Base-by-base conservation (phyloP, 73 alveolate species). In the Loxodes magnus region DNA sequence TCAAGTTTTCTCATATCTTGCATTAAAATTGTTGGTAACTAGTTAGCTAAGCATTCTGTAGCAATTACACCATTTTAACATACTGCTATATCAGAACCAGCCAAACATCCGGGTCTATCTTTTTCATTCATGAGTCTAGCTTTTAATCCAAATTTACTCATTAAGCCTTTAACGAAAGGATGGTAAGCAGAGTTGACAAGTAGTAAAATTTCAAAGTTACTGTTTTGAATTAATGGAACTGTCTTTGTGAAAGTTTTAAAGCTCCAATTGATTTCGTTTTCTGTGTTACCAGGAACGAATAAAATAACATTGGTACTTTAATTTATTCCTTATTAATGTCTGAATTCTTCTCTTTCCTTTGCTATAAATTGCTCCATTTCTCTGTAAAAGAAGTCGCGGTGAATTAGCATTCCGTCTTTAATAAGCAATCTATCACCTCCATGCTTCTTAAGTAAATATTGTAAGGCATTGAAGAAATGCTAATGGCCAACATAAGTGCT, bases 341-440 rank as follows among this genome's bases (percentile, higher is more conserved):
- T 46, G 17, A 46, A 46, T 25, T 20, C 27, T 10, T 46, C 27
- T 46, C 59, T 46, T 24, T 46, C 59, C 7, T 16, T 15, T 46
- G 22, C 59, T 2, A 46, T 46, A 23, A 25, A 46, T 21, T 46
- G 50, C 1, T 46, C 59, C 17, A 24, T 46, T 46, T 46, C 59
- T 24, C 43, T 25, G 59, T 46, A 46, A 24, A 46, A 46, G 26
- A 25, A 41, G 2, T 46, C 59, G 9, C 7, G 22, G 27, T 46
- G 22, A 14, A 46, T 25, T 5, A 12, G 7, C n/a, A 46, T 24
- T 24, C 43, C 22, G 2, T 46, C 17, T 24, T 17, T 10, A 10
- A 41, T 46, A 7, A 46, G 60, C 16, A 46, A 24, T n/a, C 27
- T 37, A 19, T 46, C 59, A n/a, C 59, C 59, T 22, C 59, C 59